Conservation (phyloP, 345 rosid species). For the Eutrema japonicum region DNA sequence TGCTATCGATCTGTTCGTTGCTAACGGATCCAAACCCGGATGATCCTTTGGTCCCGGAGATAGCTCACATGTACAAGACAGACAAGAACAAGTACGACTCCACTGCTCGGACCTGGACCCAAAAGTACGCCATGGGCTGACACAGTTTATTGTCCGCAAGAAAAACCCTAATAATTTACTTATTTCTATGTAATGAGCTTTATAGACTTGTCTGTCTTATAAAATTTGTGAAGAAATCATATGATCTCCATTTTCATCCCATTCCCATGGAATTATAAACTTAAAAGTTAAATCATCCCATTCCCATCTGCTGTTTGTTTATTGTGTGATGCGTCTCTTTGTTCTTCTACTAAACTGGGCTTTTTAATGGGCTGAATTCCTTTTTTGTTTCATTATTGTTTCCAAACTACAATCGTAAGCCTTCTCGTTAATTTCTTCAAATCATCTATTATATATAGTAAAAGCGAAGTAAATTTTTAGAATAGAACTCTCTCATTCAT, state of each 20-base stretch:
- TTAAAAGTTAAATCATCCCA: neutral
- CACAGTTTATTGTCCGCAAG: neutral
- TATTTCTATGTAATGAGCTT: slow-evolving; percentile 44
- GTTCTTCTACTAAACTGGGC: slow-evolving; percentile 8
- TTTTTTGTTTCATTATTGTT: neutral
- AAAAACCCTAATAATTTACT: slow-evolving; percentile 37
- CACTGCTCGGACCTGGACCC: slow-evolving; percentile 98
- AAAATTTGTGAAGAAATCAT: slow-evolving; percentile 33
- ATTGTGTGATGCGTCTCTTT: slow-evolving; percentile 7
- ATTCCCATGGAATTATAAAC: slow-evolving; percentile 13
- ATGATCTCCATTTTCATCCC: slow-evolving; percentile 30
- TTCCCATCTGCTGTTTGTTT: slow-evolving; percentile 2
- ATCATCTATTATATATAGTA: too few relatives aligned
- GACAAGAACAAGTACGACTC: slow-evolving; percentile 94
- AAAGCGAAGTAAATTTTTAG: too few relatives aligned
- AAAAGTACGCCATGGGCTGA: slow-evolving; percentile 97
- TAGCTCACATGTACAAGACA: slow-evolving; percentile 97
- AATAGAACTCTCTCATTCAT: too few relatives aligned
- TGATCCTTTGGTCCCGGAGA: slow-evolving; percentile 95
- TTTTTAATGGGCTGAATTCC: neutral
- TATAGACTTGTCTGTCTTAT: slow-evolving; percentile 35
- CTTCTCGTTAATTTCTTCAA: neutral
- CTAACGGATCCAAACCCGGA: slow-evolving; percentile 97
- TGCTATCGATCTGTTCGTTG: slow-evolving; percentile 92
- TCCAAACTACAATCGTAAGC: neutral